phyloP scores from a whole-genome alignment of 2,329 filamentous ascomycete species.

The Peltaster fructicola region DNA sequence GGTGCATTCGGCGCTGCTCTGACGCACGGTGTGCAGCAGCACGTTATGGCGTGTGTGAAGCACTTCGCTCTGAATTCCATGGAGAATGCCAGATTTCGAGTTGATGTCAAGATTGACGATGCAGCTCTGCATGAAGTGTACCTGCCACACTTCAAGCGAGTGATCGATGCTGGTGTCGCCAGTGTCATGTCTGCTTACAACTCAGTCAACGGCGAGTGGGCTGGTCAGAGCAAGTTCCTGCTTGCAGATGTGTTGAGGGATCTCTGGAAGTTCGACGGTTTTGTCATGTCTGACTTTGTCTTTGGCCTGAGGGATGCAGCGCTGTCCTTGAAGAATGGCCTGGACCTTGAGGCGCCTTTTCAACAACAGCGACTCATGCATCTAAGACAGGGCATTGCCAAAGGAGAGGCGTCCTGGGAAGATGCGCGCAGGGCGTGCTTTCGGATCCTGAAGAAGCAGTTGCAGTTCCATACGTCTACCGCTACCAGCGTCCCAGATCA shows the following conservation, averaged over 20 bases:
- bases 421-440: conserved; percentile 3
- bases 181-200: conserved; percentile 8
- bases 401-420: conserved; percentile 2
- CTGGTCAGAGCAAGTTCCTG: conserved; percentile 6
- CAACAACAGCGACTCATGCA: conserved; percentile 3
- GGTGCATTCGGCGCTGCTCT: conserved; percentile 13
- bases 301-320: conserved; percentile 6
- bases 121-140: conserved; percentile 14
- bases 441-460: conserved; percentile 3
- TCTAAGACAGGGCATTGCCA: conserved; percentile 2
- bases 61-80: conserved; percentile 17
- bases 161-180: conserved; percentile 5
- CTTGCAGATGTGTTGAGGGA: conserved; percentile 6
- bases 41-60: conserved; percentile 17
- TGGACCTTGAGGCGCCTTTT: conserved; percentile 8
- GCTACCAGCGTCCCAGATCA: conserved; percentile 1
- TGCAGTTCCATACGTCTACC: conserved; percentile 1
- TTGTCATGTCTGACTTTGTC: conserved; percentile 7
- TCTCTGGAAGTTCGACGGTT: conserved; percentile 7
- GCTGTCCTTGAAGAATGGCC: conserved; percentile 6
- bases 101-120: conserved; percentile 14
- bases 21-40: conserved; percentile 8
- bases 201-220: conserved; percentile 6
- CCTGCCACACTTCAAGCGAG: conserved; percentile 7
- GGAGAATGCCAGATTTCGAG: conserved; percentile 15